Base-by-base conservation (phyloP, 352 stramenopile genomes). In the Elongisporangium anandrum region DNA sequence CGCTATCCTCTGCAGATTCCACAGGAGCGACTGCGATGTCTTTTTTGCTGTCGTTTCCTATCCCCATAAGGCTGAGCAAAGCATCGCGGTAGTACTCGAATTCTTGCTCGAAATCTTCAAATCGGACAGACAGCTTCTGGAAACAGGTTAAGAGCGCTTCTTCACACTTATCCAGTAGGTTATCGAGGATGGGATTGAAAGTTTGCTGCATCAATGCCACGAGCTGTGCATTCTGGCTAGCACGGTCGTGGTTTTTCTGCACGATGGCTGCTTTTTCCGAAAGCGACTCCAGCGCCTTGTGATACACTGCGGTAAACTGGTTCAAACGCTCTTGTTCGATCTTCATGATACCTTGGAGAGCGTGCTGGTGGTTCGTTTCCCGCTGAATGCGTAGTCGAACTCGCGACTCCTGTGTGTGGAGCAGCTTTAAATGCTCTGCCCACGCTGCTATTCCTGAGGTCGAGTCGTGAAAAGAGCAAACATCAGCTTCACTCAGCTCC, bases 41-140 rank as follows among this genome's bases (percentile, higher is more conserved):
- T 16, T 53, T 47, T 56, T 63, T 66, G 8, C 47, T 16, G 15
- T 48, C 53, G 17, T 21, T 49, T 53, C 51, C n/a, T 22, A 57
- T 58, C 21, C 72, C 65, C 10, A 65, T 72, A 15, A 93, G 70
- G 29, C 62, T 75, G 23, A 82, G 60, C 26, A 94, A 52, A 15
- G 79, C 80, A 47, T 73, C 77, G 15, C 70, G 76, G 38, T 94
- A 94, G 63, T 94, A 93, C 23, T 81, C 73, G 38, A 90, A 94
- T 48, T 94, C 85, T 55, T 88, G 69, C 49, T 76, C 68, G 51
- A 94, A 93, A 34, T 92, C 81, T 24, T 81, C 74, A 34, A 88
- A 90, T 4, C 85, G 83, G 16, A 66, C 50, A 2, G 78, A 76
- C 24, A 94, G 54, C 58, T 84, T 88, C 17, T 64, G 69, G 45